These are phyloP conservation scores for Vitis hybrid DNA, from an alignment of 177 flowering plant genomes.

Conservation along the genomic window DNA sequence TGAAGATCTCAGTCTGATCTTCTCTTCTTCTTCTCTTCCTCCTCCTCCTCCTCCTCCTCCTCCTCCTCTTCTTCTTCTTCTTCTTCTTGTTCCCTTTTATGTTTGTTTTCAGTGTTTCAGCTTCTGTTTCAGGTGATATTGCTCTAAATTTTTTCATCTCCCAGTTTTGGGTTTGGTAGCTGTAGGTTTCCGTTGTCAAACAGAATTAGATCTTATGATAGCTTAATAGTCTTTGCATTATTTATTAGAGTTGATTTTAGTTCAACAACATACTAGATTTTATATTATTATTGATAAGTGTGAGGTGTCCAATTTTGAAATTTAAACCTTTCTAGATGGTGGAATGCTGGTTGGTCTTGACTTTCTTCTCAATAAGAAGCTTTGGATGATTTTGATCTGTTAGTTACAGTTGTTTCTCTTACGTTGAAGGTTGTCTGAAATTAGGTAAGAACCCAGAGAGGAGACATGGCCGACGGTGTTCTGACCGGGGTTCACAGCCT, in stretches of 20 bases:
- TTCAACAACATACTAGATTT: too few species aligned
- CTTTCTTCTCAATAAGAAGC: not conserved
- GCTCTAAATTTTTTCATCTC: too few species aligned
- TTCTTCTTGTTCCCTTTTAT: not conserved
- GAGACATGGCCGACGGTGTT: slow-evolving; percentile 56
- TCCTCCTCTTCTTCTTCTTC: not conserved
- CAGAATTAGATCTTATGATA: too few species aligned
- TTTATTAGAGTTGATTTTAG: too few species aligned
- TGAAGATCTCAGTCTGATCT: not conserved
- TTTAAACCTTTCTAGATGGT: not conserved
- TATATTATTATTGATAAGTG: too few species aligned
- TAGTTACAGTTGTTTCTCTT: not conserved
- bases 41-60: too few species aligned
- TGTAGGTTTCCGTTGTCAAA: too few species aligned
- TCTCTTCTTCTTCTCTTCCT: not conserved
- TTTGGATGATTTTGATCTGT: not conserved
- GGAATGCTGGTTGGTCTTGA: not conserved
- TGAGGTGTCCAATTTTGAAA: not conserved
- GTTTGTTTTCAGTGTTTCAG: not conserved
- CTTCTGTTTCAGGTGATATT: too few species aligned
- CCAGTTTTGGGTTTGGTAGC: not conserved
- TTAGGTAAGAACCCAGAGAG: slow-evolving; percentile 3
- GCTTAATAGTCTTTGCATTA: too few species aligned
- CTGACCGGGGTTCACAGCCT: slow-evolving; percentile 68
- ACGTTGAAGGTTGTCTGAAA: slow-evolving; percentile 11